These are phyloP conservation scores for Diaporthe citriasiana DNA, from an alignment of 2,329 filamentous ascomycete species.

Conservation along the genomic window DNA sequence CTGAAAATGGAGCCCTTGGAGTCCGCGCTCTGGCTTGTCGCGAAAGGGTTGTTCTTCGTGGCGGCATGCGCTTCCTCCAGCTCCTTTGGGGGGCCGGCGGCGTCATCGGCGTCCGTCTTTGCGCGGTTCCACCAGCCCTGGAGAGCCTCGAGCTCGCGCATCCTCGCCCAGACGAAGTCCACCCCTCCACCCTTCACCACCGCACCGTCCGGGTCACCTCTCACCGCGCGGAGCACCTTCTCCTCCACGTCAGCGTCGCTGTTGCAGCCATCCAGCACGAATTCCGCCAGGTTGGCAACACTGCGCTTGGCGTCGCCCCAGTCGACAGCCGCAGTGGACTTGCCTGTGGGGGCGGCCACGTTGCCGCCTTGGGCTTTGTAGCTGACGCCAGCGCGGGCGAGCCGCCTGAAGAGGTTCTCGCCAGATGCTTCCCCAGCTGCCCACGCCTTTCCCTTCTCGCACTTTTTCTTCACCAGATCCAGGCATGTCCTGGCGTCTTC, in stretches of 20 bases:
- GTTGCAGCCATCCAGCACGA: conserved; percentile 67
- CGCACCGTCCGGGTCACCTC: conserved; percentile 69
- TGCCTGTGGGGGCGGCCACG: conserved; percentile 67
- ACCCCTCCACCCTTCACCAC: conserved; percentile 72
- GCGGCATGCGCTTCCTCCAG: conserved; percentile 44
- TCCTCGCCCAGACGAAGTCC: conserved; percentile 76
- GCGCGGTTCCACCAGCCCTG: conserved; percentile 78
- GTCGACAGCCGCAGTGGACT: conserved; percentile 84
- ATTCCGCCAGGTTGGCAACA: conserved; percentile 68
- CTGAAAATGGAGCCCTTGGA: conserved; percentile 35
- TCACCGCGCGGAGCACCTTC: conserved; percentile 69
- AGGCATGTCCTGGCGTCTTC: conserved; percentile 94
- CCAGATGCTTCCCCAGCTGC: conserved; percentile 82
- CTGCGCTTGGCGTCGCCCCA: conserved; percentile 84
- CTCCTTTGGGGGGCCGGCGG: conserved; percentile 48
- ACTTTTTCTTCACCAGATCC: conserved; percentile 95
- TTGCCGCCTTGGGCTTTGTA: conserved; percentile 74
- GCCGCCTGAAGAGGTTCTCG: conserved; percentile 90
- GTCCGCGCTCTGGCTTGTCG: conserved; percentile 20
- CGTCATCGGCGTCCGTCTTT: conserved; percentile 53
- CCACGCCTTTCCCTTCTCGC: conserved; percentile 91
- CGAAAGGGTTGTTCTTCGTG: conserved; percentile 39
- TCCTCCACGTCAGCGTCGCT: conserved; percentile 71
- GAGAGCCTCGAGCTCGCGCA: conserved; percentile 75
- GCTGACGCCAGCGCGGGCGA: conserved; percentile 74